Percentiles rank a stretch among this genome's conserved stretches.
phyloP scores from a whole-genome alignment of 2,329 filamentous ascomycete species.

The Raffaelea arxii region DNA sequence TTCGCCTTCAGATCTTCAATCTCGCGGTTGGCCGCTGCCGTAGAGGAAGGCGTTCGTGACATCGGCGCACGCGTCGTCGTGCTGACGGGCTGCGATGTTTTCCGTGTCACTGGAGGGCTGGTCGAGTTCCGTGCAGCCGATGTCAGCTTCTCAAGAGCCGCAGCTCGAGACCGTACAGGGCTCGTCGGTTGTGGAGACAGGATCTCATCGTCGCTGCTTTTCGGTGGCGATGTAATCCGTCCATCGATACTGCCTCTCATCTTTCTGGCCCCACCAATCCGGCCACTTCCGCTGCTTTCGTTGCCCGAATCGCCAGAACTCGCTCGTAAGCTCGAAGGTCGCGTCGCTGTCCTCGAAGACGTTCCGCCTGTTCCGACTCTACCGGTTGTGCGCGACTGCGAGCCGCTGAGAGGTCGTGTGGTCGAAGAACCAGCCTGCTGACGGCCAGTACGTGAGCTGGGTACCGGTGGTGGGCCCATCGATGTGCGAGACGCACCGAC shows the following conservation, averaged over 20 bases:
- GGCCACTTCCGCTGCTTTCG: conserved; percentile 17
- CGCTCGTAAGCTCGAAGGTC: conserved; percentile 30
- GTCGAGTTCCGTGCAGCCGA: conserved; percentile 16
- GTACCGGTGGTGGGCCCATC: conserved; percentile 56
- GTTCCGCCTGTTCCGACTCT: neutral
- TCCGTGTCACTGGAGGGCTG: conserved; percentile 13
- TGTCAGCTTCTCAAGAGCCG: conserved; percentile 42
- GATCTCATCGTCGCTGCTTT: conserved; percentile 41
- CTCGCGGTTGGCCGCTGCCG: conserved; percentile 48
- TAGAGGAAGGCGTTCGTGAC: conserved; percentile 18
- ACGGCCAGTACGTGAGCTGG: conserved; percentile 31
- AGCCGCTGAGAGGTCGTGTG: conserved; percentile 30
- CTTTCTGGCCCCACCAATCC: conserved; percentile 21
- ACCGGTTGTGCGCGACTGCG: conserved; percentile 19
- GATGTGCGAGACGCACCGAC: conserved; percentile 46
- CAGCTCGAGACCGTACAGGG: conserved; percentile 39
- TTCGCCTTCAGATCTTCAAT: conserved; percentile 86
- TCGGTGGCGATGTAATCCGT: conserved; percentile 25
- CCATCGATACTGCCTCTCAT: conserved; percentile 21
- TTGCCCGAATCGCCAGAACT: conserved; percentile 37
- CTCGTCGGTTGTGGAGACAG: conserved; percentile 39
- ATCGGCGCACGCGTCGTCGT: conserved; percentile 17
- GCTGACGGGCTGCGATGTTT: neutral
- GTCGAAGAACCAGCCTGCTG: no score
- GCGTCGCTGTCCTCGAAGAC: conserved; percentile 21